phyloP scores from a whole-genome alignment of 139 green algal species.

The Closterium sp. region DNA sequence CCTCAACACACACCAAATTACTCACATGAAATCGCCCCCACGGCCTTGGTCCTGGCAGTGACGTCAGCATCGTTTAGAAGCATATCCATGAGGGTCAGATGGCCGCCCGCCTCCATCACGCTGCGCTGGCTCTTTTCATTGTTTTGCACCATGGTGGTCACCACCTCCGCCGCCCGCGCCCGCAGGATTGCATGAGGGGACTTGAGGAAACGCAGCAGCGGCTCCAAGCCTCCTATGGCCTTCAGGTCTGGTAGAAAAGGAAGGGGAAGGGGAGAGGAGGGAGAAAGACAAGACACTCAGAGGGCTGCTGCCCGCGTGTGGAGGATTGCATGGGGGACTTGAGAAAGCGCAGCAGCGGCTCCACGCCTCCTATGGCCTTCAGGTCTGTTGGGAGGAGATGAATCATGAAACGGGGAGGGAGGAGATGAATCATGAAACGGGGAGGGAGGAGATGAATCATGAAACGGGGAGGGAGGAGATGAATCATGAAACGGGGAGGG shows the following conservation, averaged over 20 bases:
- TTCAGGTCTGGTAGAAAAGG: constrained; percentile 34
- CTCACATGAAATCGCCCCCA: constrained; percentile 44
- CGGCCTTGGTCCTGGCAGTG: constrained; percentile 18
- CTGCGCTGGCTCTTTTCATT: constrained; percentile 43
- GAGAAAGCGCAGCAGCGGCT: constrained; percentile 20
- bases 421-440: not conserved
- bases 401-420: too few species aligned
- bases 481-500: too few species aligned
- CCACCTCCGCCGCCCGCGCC: constrained; percentile 44
- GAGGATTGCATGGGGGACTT: not conserved
- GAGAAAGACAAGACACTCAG: constrained; percentile 18
- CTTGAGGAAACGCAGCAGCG: constrained; percentile 32
- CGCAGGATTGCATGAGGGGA: constrained; percentile 18
- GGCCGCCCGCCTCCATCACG: constrained; percentile 45
- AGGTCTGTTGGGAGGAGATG: not conserved
- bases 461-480: not conserved
- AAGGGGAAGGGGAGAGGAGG: not conserved
- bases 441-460: not conserved
- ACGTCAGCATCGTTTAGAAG: constrained; percentile 31
- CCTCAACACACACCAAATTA: not conserved
- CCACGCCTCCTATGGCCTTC: constrained; percentile 15
- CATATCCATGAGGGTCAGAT: constrained; percentile 22
- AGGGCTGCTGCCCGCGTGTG: constrained; percentile 39
- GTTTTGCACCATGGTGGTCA: constrained; percentile 52
- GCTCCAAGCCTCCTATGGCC: constrained; percentile 42